phyloP scores from a whole-genome alignment of 768 basidiomycete species.

The Mycena sanguinolenta region DNA sequence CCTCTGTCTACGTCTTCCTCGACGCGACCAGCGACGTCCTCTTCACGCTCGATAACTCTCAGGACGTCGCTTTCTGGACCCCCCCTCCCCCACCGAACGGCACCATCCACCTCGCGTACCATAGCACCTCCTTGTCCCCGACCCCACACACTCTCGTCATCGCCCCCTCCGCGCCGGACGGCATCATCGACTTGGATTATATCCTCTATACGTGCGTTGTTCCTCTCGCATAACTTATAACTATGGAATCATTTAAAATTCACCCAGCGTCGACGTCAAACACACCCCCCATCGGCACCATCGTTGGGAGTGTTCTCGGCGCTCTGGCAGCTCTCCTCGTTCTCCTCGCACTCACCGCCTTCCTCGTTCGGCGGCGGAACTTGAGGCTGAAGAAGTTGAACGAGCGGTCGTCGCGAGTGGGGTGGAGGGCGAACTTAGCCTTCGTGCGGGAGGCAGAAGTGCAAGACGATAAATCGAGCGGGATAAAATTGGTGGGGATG shows the following conservation, averaged over 20 bases:
- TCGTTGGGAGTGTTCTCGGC: constrained; percentile 9
- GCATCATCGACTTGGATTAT: constrained; percentile 20
- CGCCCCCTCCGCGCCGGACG: not conserved
- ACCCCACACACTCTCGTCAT: constrained; percentile 15
- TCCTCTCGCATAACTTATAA: too few relatives aligned
- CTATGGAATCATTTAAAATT: not conserved
- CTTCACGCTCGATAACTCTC: constrained; percentile 17
- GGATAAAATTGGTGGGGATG: too few relatives aligned
- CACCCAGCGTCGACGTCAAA: not conserved
- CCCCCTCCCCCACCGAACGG: too few relatives aligned
- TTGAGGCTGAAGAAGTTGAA: too few relatives aligned
- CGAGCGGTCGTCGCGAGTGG: too few relatives aligned
- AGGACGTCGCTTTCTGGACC: not conserved
- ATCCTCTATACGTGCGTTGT: constrained; percentile 16
- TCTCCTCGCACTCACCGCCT: not conserved
- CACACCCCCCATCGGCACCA: not conserved
- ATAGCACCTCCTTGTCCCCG: constrained; percentile 11
- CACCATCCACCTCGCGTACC: constrained; percentile 12
- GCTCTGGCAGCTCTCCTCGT: not conserved
- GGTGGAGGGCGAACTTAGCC: too few relatives aligned
- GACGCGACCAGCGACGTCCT: not conserved
- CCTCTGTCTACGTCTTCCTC: constrained; percentile 17
- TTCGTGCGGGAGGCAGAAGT: too few relatives aligned
- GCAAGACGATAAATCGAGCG: too few relatives aligned
- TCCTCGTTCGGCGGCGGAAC: not conserved